Percentiles rank a stretch among this genome's conserved stretches.
These are phyloP conservation scores for Coffea eugenioides DNA, from an alignment of 257 asterid species.

Conservation along the genomic window DNA sequence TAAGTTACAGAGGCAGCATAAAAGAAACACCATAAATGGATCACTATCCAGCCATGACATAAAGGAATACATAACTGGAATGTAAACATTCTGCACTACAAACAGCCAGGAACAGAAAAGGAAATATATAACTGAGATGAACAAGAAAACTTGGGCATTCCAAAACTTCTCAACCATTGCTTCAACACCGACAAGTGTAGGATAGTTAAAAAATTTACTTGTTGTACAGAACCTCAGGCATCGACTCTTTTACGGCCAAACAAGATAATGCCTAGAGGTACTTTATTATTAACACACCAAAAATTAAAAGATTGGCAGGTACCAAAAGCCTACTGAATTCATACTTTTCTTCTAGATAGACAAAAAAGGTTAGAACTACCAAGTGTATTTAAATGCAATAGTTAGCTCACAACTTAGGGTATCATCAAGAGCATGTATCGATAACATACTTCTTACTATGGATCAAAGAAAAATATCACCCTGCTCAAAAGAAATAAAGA, in stretches of 20 bases:
- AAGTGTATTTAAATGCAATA: neutral
- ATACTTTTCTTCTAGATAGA: neutral
- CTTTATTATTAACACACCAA: neutral
- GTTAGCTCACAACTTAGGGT: neutral
- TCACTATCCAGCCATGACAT: neutral
- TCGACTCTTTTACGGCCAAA: neutral
- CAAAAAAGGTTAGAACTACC: neutral
- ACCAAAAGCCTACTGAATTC: neutral
- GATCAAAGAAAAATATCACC: neutral
- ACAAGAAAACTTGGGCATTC: neutral
- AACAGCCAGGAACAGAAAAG: neutral
- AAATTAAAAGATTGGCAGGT: neutral
- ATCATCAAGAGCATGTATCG: neutral
- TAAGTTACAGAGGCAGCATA: slow-evolving; percentile 29
- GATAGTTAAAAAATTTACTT: neutral
- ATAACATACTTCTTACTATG: neutral
- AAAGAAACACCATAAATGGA: neutral
- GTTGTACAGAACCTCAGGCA: neutral
- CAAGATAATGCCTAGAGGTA: neutral
- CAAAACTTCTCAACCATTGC: neutral
- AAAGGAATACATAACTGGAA: neutral
- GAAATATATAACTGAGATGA: neutral
- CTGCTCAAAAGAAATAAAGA: neutral
- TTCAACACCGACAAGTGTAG: neutral
- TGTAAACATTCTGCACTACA: neutral